phyloP scores from a whole-genome alignment of 768 basidiomycete genomes.

The Zangia roseola region DNA sequence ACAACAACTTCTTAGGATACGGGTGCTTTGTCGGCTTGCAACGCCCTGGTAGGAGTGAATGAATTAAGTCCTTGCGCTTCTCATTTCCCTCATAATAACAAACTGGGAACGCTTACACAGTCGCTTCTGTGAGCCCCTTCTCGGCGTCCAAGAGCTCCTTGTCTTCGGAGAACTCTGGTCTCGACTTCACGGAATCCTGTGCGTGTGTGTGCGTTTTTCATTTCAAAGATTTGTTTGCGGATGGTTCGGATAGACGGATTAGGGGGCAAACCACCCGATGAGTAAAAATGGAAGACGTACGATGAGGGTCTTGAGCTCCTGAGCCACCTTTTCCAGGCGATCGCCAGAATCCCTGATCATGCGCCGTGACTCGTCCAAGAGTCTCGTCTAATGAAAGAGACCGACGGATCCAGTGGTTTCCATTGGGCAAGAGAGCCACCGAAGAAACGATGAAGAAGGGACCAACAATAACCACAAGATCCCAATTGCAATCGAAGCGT shows the following conservation, averaged over 20 bases:
- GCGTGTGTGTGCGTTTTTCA: neutral
- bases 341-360: conserved; percentile 71
- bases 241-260: too few species aligned
- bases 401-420: neutral
- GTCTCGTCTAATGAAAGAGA: conserved; percentile 44
- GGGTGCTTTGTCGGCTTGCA: conserved; percentile 11
- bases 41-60: conserved; percentile 11
- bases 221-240: too few species aligned
- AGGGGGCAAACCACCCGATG: too few species aligned
- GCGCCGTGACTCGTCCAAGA: conserved; percentile 76
- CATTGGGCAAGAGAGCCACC: conserved; percentile 12
- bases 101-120: conserved; percentile 34
- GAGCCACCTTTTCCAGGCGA: conserved; percentile 60
- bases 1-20: conserved; percentile 20
- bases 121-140: conserved; percentile 52
- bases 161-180: conserved; percentile 31
- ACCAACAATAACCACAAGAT: neutral
- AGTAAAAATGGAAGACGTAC: conserved; percentile 47
- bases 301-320: conserved; percentile 62
- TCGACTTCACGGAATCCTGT: conserved; percentile 30
- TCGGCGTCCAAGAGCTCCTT: conserved; percentile 56
- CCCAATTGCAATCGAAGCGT: too few species aligned
- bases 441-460: conserved; percentile 9
- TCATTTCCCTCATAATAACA: too few species aligned
- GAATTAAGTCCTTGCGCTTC: conserved; percentile 9